phyloP scores from a whole-genome alignment of 306 rosid genomes.

The Vachellia collinsii region DNA sequence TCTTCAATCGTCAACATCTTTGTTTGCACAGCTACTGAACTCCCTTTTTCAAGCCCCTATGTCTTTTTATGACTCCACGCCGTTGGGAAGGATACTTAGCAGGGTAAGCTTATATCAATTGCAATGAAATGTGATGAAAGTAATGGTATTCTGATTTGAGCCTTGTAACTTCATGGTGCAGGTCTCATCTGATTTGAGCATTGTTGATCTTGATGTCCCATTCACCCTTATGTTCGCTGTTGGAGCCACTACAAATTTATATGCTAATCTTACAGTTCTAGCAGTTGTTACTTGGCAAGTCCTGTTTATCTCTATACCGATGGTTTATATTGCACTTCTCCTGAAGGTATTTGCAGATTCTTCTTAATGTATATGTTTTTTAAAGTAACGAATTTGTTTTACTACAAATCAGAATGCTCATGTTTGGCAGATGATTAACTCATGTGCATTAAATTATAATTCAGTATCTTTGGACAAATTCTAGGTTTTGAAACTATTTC shows the following conservation, averaged over 20 bases:
- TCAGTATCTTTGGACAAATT: too few relatives aligned
- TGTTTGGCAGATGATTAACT: too few relatives aligned
- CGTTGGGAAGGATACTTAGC: conserved; percentile 89
- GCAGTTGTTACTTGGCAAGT: conserved; percentile 94
- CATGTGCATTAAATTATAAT: too few relatives aligned
- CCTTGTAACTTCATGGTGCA: conserved; percentile 37
- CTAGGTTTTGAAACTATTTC: too few relatives aligned
- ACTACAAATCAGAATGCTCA: not conserved
- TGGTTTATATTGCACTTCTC: conserved; percentile 59
- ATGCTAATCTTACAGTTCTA: conserved; percentile 69
- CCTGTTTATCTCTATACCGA: conserved; percentile 78
- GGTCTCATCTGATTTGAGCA: conserved; percentile 89
- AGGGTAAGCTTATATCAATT: conserved; percentile 56
- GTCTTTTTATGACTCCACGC: conserved; percentile 96
- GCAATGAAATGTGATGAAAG: conserved; percentile 1
- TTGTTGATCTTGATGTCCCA: conserved; percentile 78
- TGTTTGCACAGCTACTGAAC: conserved; percentile 69
- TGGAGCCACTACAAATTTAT: conserved; percentile 61
- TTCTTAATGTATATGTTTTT: not conserved
- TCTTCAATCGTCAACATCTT: conserved; percentile 69
- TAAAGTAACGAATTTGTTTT: too few relatives aligned
- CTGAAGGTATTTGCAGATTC: conserved; percentile 63
- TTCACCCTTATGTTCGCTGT: conserved; percentile 54
- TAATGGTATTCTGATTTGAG: not conserved
- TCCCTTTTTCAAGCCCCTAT: conserved; percentile 86